A percentile compares a stretch with the other conserved stretches of the same genome.
These are phyloP conservation scores for Vishniacozyma victoriae DNA, from an alignment of 768 basidiomycete genomes.

Conservation along the genomic window DNA sequence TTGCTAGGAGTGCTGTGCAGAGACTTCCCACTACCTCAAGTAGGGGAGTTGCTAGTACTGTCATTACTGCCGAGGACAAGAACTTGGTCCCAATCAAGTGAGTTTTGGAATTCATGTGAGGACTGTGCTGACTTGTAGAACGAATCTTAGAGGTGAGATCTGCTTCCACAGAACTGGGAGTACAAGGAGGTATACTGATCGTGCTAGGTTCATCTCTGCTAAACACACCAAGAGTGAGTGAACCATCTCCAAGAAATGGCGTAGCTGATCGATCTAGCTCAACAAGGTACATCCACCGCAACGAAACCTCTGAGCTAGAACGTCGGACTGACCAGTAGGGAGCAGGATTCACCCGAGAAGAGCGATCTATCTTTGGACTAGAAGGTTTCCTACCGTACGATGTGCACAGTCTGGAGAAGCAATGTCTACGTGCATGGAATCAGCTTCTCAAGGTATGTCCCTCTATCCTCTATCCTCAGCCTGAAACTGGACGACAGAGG, in stretches of 20 bases:
- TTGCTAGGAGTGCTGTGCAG: too few species aligned
- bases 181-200: background rate
- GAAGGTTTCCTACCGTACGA: conserved; percentile 50
- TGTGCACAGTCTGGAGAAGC: conserved; percentile 43
- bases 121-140: conserved; percentile 5
- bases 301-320: background rate
- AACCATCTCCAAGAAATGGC: background rate
- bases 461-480: background rate
- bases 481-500: background rate
- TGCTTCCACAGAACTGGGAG: background rate
- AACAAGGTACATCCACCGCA: conserved; percentile 21
- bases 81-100: conserved; percentile 32
- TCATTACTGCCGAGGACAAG: conserved; percentile 17
- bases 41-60: background rate
- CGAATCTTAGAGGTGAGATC: conserved; percentile 28
- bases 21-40: too few species aligned
- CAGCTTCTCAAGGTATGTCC: conserved; percentile 50
- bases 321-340: conserved; percentile 50
- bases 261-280: conserved; percentile 7
- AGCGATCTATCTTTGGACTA: conserved; percentile 64
- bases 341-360: conserved; percentile 64
- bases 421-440: conserved; percentile 64
- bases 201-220: conserved; percentile 27
- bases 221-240: conserved; percentile 33
- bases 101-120: background rate